Evolutionary conservation across 31 red algal genomes (phyloP), one percentile per base, ranked within the genome.

Genomic region (Pterothamnion heteromorphum): DNA sequence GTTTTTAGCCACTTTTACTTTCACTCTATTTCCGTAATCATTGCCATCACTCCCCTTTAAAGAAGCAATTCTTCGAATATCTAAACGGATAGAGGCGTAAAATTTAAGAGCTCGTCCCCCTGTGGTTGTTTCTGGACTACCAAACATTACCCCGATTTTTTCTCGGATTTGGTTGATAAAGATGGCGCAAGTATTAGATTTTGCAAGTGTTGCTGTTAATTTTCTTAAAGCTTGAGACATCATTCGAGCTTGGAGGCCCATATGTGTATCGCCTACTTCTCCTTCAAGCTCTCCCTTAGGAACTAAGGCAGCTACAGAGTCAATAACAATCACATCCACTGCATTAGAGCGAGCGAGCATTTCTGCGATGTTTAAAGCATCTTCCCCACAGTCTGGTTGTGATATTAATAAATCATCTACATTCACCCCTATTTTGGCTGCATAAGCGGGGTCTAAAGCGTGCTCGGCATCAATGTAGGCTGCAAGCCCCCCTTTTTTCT

Each of bases 91-190:
- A 1, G 94, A 92, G 74, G 94, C 90, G 80, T 95, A 95, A 78
- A 92, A 95, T 57, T 95, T 95, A 23, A 95, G 81, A 21, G 94
- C 94, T 32, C 81, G 94, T 44, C 94, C 94, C 28, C 94, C 94
- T 18, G 94, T 86, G 44, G 94, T 95, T 44, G 91, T 92, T 87
- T 95, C 94, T 35, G 94, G 94, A 35, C 84, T 91, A 23, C 94
- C 94, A 78, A 94, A 95, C 44, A 95, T 91, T 57, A 95, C 94
- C 14, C 94, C 94, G 43, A 95, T 94, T 71, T 95, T 95, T 34
- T 84, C 26, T 41, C 94, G 94, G 22, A 95, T 58, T 51, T 95
- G 94, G 35, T 95, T 95, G 28, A 92, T 85, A 39, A 95, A 95
- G 44, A 95, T 95, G 21, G 92, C 89, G n/a, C 44, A 58, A 44